These are phyloP conservation scores for Tulasnella sp. DNA, from an alignment of 768 basidiomycete species.

Conservation along the genomic window DNA sequence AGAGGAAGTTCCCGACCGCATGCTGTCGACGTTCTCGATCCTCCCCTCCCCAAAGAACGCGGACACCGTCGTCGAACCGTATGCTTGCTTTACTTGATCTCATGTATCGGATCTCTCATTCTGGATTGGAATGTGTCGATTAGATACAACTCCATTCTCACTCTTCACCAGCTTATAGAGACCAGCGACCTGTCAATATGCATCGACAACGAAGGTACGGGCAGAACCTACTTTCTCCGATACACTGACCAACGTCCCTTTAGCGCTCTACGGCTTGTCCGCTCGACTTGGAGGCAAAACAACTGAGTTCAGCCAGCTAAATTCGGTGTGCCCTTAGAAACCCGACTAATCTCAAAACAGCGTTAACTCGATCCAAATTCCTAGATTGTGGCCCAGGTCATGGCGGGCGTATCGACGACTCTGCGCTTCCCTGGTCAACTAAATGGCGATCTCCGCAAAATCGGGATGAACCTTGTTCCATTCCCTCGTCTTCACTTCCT, in stretches of 20 bases:
- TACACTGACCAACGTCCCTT: neutral
- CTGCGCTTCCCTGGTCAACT: constrained; percentile 90
- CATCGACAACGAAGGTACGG: constrained; percentile 79
- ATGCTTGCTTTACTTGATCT: neutral
- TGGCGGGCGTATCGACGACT: constrained; percentile 91
- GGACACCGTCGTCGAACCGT: constrained; percentile 50
- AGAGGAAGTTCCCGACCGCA: constrained; percentile 34
- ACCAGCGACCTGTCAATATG: constrained; percentile 77
- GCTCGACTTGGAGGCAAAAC: constrained; percentile 53
- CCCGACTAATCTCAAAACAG: neutral
- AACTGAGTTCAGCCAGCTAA: constrained; percentile 61
- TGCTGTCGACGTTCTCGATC: constrained; percentile 47
- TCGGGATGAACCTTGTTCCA: constrained; percentile 89
- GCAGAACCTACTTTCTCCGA: neutral
- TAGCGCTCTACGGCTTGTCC: constrained; percentile 52
- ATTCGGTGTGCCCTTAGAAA: constrained; percentile 42
- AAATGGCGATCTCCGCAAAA: constrained; percentile 83
- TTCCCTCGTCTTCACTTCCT: constrained; percentile 98
- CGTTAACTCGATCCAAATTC: constrained; percentile 9
- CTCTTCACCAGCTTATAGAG: constrained; percentile 83
- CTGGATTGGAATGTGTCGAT: neutral
- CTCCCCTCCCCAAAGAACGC: constrained; percentile 46
- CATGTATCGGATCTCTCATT: neutral
- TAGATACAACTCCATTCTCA: constrained; percentile 70
- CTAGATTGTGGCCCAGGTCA: constrained; percentile 75